A percentile compares a stretch with the other conserved stretches of the same genome.
Evolutionary conservation across 2,329 filamentous ascomycete genomes (phyloP).

Genomic region (Ilyonectria mors-panacis): DNA sequence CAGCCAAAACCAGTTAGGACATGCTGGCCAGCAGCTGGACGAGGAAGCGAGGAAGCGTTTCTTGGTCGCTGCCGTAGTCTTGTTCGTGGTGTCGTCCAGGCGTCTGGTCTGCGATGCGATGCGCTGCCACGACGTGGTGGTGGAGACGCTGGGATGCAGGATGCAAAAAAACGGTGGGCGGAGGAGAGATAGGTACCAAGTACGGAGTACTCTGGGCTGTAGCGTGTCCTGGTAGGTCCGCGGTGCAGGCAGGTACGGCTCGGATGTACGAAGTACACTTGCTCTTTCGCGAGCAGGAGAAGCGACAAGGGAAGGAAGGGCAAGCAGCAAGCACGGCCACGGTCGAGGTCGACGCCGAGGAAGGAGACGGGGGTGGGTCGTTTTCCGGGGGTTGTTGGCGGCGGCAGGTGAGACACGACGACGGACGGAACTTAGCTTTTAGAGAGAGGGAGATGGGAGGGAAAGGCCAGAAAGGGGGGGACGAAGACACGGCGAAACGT

Average conservation of each 20-base stretch:
- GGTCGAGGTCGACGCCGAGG: slow-evolving; percentile 17
- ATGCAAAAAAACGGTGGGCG: slow-evolving; percentile 40
- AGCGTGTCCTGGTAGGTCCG: background rate
- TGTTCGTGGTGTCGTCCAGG: slow-evolving; percentile 15
- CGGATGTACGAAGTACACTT: background rate
- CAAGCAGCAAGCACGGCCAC: background rate
- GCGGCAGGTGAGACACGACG: slow-evolving; percentile 26
- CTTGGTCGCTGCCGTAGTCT: slow-evolving; percentile 3
- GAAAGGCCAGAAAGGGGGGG: background rate
- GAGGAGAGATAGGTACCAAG: slow-evolving; percentile 22
- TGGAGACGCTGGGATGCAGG: slow-evolving; percentile 44
- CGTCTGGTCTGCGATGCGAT: slow-evolving; percentile 36
- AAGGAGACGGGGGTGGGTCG: slow-evolving; percentile 23
- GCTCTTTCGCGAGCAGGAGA: background rate
- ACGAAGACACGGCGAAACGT: background rate
- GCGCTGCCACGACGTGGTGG: slow-evolving; percentile 45
- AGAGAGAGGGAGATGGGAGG: background rate
- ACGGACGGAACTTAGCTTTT: slow-evolving; percentile 11
- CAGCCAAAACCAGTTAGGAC: slow-evolving; percentile 31
- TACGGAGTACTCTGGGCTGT: background rate
- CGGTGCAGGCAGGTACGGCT: background rate
- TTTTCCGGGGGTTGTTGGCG: slow-evolving; percentile 20
- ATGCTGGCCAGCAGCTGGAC: slow-evolving; percentile 38
- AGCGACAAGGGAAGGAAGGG: background rate
- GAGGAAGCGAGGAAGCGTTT: slow-evolving; percentile 13